Evolutionary conservation across 768 basidiomycete species (phyloP), one percentile per base, ranked within the genome.

Genomic region (Fomitopsis pulvina): DNA sequence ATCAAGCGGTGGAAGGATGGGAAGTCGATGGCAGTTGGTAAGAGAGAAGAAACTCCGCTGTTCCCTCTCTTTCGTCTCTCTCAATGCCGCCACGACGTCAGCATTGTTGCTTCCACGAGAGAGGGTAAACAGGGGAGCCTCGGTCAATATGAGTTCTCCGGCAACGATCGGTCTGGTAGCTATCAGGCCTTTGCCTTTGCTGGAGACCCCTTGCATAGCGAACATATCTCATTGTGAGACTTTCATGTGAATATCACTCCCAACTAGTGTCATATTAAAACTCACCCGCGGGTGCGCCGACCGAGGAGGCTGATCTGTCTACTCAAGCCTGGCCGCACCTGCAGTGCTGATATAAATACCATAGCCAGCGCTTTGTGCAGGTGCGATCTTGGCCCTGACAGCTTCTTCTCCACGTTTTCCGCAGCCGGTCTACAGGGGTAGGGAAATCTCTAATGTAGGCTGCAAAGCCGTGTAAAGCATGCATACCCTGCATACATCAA

Each of bases 171-270:
- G 29, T 3, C 58, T 54, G 4, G 55, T 50, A 20, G 64, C 63
- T 26, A 63, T 42, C 25, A 63, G 41, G n/a, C 63, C 63, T 30
- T 57, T 54, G 39, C 64, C 64, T 34, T 55, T 52, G 11, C 48
- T 51, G 8, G 48, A 45, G 20, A 56, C 32, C 5, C 43, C 43
- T 22, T 40, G 25, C n/a, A 56, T n/a, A 9, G 10, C 26, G 29
- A 34, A 52, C 34, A 18, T 16, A 32, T 8, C 14, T 14, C 14
- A 16, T 6, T 37, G 14, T 37, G n/a, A n/a, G n/a, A n/a, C n/a
- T n/a, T n/a, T n/a, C n/a, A n/a, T n/a, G n/a, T n/a, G n/a, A 37
- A 14, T 18, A 37, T 16, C 4, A 6, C 34, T 5, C 4, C 18
- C 34, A 37, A 14, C 34, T 37, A 37, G 14, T 37, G 34, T 4